A percentile compares a stretch with the other conserved stretches of the same genome.
phyloP scores from a whole-genome alignment of 768 basidiomycete genomes.

The Tricholoma saponaceum region DNA sequence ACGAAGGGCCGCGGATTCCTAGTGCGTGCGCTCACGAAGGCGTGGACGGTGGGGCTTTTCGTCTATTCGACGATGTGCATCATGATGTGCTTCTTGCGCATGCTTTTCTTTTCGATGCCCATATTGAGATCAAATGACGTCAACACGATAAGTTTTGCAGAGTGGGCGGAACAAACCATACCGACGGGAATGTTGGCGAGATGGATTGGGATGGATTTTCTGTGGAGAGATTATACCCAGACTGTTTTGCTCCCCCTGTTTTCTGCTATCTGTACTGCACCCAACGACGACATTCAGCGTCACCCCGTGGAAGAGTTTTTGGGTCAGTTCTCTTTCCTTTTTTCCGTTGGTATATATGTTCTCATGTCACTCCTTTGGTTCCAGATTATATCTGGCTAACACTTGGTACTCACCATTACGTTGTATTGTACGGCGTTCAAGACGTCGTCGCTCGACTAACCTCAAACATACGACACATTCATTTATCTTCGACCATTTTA shows the following conservation, averaged over 20 bases:
- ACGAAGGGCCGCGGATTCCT: slow-evolving; percentile 15
- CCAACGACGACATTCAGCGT: slow-evolving; percentile 45
- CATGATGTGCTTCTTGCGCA: slow-evolving; percentile 42
- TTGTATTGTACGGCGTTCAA: slow-evolving; percentile 53
- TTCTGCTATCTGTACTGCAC: slow-evolving; percentile 70
- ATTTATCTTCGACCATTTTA: slow-evolving; percentile 49
- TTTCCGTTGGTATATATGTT: background rate
- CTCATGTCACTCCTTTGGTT: background rate
- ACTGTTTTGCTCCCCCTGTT: slow-evolving; percentile 61
- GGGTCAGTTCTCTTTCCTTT: slow-evolving; percentile 34
- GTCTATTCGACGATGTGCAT: slow-evolving; percentile 38
- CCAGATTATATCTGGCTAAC: slow-evolving; percentile 72
- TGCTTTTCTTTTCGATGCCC: slow-evolving; percentile 40
- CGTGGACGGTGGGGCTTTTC: slow-evolving; percentile 34
- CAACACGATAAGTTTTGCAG: slow-evolving; percentile 37
- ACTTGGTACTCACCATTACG: slow-evolving; percentile 65
- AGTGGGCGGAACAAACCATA: slow-evolving; percentile 42
- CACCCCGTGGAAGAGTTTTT: slow-evolving; percentile 66
- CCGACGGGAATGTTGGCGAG: slow-evolving; percentile 38
- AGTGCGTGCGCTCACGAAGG: slow-evolving; percentile 14
- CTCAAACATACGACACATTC: slow-evolving; percentile 41
- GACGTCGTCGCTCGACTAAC: slow-evolving; percentile 55
- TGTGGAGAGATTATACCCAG: slow-evolving; percentile 50
- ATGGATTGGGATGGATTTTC: slow-evolving; percentile 41
- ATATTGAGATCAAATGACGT: slow-evolving; percentile 27